phyloP scores from a whole-genome alignment of 2,329 filamentous ascomycete species.

The Trichothecium sympodiale region DNA sequence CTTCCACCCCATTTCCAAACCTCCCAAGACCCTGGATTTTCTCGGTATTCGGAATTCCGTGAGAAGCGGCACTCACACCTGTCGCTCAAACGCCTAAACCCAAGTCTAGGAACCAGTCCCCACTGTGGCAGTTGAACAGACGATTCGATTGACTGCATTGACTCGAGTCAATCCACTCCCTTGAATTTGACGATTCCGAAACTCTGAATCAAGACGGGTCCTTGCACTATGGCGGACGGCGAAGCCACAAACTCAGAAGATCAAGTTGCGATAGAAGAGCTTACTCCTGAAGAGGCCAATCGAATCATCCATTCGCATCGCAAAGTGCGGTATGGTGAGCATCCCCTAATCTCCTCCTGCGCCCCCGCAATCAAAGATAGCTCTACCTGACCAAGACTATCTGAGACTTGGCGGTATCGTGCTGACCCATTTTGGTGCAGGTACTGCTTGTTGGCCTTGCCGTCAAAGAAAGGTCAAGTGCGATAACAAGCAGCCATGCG shows the following conservation, averaged over 20 bases:
- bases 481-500: slow-evolving; percentile 57
- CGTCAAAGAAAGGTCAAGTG: slow-evolving; percentile 59
- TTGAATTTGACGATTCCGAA: too few species aligned
- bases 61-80: too few species aligned
- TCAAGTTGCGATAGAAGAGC: slow-evolving; percentile 38
- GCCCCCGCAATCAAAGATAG: neutral
- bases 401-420: neutral
- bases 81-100: too few species aligned
- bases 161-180: too few species aligned
- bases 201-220: too few species aligned
- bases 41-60: slow-evolving; percentile 5
- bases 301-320: slow-evolving; percentile 60
- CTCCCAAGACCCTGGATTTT: neutral
- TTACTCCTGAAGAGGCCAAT: slow-evolving; percentile 54
- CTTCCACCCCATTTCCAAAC: neutral
- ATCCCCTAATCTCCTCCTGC: neutral
- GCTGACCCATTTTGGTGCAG: slow-evolving; percentile 19
- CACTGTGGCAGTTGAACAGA: too few species aligned
- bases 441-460: slow-evolving; percentile 56
- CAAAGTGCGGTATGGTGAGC: slow-evolving; percentile 57
- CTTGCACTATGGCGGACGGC: slow-evolving; percentile 29
- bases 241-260: slow-evolving; percentile 26
- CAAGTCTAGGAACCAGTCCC: too few species aligned
- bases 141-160: too few species aligned
- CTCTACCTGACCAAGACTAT: neutral